Conservation (phyloP, 2,329 filamentous ascomycete species). For the Volutella citrinella region DNA sequence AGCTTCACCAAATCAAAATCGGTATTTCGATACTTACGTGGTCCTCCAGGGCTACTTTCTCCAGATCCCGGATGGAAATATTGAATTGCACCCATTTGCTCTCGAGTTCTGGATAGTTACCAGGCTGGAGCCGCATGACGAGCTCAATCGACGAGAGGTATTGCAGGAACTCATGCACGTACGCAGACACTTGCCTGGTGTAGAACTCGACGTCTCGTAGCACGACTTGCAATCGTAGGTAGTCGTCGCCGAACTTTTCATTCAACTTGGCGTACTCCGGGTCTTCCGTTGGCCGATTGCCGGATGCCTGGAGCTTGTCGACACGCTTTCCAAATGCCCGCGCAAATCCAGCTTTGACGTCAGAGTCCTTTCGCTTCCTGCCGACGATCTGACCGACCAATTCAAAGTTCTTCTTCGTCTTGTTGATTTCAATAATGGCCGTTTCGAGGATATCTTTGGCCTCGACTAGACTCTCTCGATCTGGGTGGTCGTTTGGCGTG, state of each 20-base stretch:
- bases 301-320: slow-evolving; percentile 73
- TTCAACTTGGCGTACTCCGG: slow-evolving; percentile 75
- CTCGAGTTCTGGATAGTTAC: slow-evolving; percentile 78
- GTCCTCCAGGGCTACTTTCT: slow-evolving; percentile 77
- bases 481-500: slow-evolving; percentile 80
- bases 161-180: slow-evolving; percentile 76
- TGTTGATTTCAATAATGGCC: slow-evolving; percentile 84
- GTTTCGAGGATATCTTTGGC: slow-evolving; percentile 56
- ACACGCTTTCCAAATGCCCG: slow-evolving; percentile 88
- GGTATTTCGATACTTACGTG: slow-evolving; percentile 78
- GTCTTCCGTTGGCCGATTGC: slow-evolving; percentile 67
- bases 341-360: slow-evolving; percentile 78
- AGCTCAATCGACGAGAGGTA: slow-evolving; percentile 80
- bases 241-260: slow-evolving; percentile 88
- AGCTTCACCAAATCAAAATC: not conserved
- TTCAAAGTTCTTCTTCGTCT: slow-evolving; percentile 91
- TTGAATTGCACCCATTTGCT: slow-evolving; percentile 94
- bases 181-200: slow-evolving; percentile 74
- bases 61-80: slow-evolving; percentile 80
- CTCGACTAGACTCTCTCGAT: slow-evolving; percentile 61
- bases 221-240: slow-evolving; percentile 86
- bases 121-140: slow-evolving; percentile 70
- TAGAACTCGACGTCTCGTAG: slow-evolving; percentile 94
- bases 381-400: slow-evolving; percentile 86
- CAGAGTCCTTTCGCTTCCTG: slow-evolving; percentile 82